Percentiles rank a stretch among this genome's conserved stretches.
Evolutionary conservation across 768 basidiomycete species (phyloP).

Genomic region (Candolleomyces efflorescens): DNA sequence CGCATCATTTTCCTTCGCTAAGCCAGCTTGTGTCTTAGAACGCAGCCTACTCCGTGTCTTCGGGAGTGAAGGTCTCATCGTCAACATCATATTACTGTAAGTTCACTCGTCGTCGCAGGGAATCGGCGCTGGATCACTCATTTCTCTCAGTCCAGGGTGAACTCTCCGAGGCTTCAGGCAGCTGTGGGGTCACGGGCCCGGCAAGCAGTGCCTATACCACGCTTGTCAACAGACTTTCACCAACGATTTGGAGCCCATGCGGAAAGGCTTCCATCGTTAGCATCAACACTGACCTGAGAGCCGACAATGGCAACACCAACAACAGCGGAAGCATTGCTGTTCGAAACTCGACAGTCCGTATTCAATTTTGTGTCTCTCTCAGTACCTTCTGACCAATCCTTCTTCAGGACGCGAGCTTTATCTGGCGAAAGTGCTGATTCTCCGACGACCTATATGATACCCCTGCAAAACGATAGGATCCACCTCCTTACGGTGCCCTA

Average conservation of each 20-base stretch:
- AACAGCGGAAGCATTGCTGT: conserved; percentile 13
- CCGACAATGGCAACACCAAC: conserved; percentile 16
- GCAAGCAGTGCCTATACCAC: conserved; percentile 10
- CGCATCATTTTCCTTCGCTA: neutral
- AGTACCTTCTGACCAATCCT: neutral
- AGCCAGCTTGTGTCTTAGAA: conserved; percentile 6
- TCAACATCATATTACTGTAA: conserved; percentile 16
- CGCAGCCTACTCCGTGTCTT: conserved; percentile 14
- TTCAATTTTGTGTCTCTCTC: neutral
- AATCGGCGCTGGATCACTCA: neutral
- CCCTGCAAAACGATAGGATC: neutral
- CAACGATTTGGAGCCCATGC: conserved; percentile 19
- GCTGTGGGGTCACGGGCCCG: conserved; percentile 10
- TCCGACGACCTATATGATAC: neutral
- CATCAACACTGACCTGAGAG: conserved; percentile 16
- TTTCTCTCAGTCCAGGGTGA: conserved; percentile 15
- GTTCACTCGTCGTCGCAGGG: neutral
- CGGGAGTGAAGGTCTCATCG: conserved; percentile 14
- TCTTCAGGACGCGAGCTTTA: conserved; percentile 9
- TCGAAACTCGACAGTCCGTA: conserved; percentile 14
- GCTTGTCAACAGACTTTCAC: conserved; percentile 9
- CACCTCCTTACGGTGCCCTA: too few species aligned
- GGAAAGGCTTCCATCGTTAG: conserved; percentile 13
- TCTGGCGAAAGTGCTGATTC: conserved; percentile 10
- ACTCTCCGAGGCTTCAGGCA: conserved; percentile 7